Percentiles rank a stretch among this genome's conserved stretches.
Evolutionary conservation across 495 filamentous ascomycete genomes (phyloP).

Genomic region (Podospora sp.): DNA sequence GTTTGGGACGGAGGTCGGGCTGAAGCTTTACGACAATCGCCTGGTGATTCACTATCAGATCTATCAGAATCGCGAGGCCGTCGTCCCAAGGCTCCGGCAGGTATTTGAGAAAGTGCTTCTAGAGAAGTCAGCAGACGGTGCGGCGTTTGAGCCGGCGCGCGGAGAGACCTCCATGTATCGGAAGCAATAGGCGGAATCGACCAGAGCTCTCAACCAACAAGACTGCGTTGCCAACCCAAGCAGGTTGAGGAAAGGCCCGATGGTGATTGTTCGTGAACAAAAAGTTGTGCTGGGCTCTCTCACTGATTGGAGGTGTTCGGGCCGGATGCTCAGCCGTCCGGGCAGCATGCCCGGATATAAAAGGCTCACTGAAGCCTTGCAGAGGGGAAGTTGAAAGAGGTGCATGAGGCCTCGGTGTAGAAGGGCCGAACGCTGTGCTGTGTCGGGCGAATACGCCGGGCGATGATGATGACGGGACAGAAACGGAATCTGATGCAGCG

Average conservation of each 20-base stretch:
- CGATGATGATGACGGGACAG: background rate
- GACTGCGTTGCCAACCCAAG: background rate
- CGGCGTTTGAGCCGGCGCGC: background rate
- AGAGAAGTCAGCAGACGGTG: conserved; percentile 21
- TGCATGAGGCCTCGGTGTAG: conserved; percentile 2
- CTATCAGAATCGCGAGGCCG: conserved; percentile 48
- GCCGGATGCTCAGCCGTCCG: background rate
- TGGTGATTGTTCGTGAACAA: background rate
- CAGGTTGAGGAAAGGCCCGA: background rate
- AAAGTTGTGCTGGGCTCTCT: too few relatives aligned
- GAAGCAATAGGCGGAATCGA: conserved; percentile 13
- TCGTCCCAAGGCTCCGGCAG: conserved; percentile 49
- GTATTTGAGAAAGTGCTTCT: conserved; percentile 49
- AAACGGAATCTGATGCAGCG: background rate
- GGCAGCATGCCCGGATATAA: background rate
- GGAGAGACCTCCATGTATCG: conserved; percentile 33
- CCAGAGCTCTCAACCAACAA: background rate
- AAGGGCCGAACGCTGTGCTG: conserved; percentile 10
- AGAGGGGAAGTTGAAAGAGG: background rate
- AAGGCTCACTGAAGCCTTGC: background rate
- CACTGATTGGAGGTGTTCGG: background rate
- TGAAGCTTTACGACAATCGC: conserved; percentile 55
- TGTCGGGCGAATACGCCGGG: background rate
- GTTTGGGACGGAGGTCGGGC: conserved; percentile 54
- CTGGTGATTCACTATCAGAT: conserved; percentile 71